Evolutionary conservation across 129 eudicot genomes (phyloP).

Genomic region (Flaveria brownii): DNA sequence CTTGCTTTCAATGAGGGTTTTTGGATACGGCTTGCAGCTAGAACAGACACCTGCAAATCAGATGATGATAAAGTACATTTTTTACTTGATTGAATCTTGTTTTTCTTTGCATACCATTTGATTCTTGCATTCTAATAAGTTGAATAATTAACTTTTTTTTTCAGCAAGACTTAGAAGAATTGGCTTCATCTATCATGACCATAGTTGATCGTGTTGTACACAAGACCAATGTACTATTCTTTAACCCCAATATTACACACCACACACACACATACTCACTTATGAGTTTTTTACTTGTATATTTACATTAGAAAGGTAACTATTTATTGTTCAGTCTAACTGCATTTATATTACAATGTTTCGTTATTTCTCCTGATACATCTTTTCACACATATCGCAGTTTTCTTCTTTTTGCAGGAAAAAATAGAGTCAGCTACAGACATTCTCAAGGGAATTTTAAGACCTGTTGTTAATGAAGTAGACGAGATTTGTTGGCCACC

Average conservation of each 20-base stretch:
- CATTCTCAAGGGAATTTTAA: constrained; percentile 77
- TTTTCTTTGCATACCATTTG: neutral
- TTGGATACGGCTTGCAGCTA: constrained; percentile 97
- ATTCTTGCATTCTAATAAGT: constrained; percentile 4
- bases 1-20: constrained; percentile 90
- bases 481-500: constrained; percentile 95
- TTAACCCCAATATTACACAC: neutral
- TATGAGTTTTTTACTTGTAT: constrained; percentile 12
- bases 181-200: constrained; percentile 80
- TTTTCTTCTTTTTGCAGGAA: constrained; percentile 59
- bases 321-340: constrained; percentile 2
- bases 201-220: constrained; percentile 83
- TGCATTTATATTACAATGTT: constrained; percentile 15
- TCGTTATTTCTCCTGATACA: constrained; percentile 1
- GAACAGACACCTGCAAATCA: constrained; percentile 92
- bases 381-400: constrained; percentile 30
- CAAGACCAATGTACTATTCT: constrained; percentile 72
- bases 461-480: constrained; percentile 64
- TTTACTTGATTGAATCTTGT: constrained; percentile 21
- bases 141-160: constrained; percentile 18
- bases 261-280: constrained; percentile 1
- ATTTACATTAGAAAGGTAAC: constrained; percentile 23
- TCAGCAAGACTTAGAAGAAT: constrained; percentile 92
- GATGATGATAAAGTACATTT: constrained; percentile 78
- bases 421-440: constrained; percentile 91